Base-by-base conservation (phyloP, 768 basidiomycete genomes). In the Lyophyllum atratum region DNA sequence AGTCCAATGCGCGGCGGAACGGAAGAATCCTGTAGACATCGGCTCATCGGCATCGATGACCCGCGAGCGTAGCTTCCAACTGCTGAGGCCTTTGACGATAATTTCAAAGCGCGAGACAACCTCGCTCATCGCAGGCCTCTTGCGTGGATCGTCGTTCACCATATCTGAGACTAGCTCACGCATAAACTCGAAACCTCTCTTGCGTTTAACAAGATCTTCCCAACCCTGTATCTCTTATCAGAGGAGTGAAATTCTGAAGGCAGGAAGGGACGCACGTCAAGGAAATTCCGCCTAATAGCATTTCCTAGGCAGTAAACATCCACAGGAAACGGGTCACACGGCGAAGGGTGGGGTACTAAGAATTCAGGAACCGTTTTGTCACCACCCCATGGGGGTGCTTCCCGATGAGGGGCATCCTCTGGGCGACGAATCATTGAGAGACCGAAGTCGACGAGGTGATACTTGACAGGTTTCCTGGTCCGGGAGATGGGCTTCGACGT, bases 121-220 rank as follows among this genome's bases (percentile, higher is more conserved):
- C 48, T 75, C 67, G 19, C 70, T 66, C 60, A 76, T 76, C 1
- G 64, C 68, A 1, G 76, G 76, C 17, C 76, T 71, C 45, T 69
- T 68, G 4, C 55, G 43, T 0, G 75, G 73, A 44, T 76, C 68
- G 0, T 60, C 54, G 55, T 74, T 67, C 0, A 69, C 64, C 76
- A 79, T 78, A 19, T 75, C 72, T 0, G 49, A 44, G 2, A 74
- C 60, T 12, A 76, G 60, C 1, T 66, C 62, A 43, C 58, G 46
- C 33, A 75, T 59, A 42, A 75, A 75, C 7, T 65, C 68, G 19
- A 75, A 65, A 0, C 69, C 72, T 59, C 48, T 5, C 15, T 47
- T 54, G 14, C 39, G 3, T 48, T 40, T 40, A 4, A 40, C 39
- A 15, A 19, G 2, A n/a, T 19, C 7, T 4, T 40, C 39, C 39